These are phyloP conservation scores for Pichia cephalocereana DNA, from an alignment of 805 yeast genomes.

Conservation along the genomic window DNA sequence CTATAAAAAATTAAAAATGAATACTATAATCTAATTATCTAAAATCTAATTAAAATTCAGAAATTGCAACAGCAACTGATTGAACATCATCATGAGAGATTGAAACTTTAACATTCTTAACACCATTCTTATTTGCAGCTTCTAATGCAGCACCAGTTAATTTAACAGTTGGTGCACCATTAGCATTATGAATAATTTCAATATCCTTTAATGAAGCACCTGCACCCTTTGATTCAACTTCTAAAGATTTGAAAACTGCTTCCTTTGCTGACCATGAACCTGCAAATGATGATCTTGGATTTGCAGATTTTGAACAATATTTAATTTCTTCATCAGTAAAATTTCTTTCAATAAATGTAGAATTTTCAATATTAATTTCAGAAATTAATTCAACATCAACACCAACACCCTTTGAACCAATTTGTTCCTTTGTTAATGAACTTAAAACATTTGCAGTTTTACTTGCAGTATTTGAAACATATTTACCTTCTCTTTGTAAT, in stretches of 20 bases:
- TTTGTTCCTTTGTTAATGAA: constrained; percentile 38
- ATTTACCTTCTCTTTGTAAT: constrained; percentile 37
- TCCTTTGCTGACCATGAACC: constrained; percentile 99
- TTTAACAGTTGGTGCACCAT: constrained; percentile 75
- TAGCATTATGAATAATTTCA: constrained; percentile 65
- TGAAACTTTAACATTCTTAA: constrained; percentile 68
- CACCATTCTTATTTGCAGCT: constrained; percentile 66
- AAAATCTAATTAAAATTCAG: constrained; percentile 32
- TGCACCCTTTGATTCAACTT: constrained; percentile 83
- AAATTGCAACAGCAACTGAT: constrained; percentile 93
- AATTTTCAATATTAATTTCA: constrained; percentile 77
- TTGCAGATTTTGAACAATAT: constrained; percentile 68
- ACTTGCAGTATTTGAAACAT: constrained; percentile 38
- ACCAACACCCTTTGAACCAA: constrained; percentile 65
- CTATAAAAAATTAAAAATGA: neutral
- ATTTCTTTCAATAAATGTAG: constrained; percentile 85
- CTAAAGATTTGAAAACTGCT: constrained; percentile 94
- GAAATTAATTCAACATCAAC: constrained; percentile 91
- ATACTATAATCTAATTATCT: neutral
- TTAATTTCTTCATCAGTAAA: constrained; percentile 73
- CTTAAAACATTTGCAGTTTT: constrained; percentile 58
- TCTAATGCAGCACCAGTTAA: constrained; percentile 68
- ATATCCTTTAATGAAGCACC: constrained; percentile 91
- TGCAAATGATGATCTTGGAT: constrained; percentile 82
- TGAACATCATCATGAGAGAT: constrained; percentile 96